A percentile compares a stretch with the other conserved stretches of the same genome.
Evolutionary conservation across 495 filamentous ascomycete genomes (phyloP).

Genomic region (Aspergillus leporis): DNA sequence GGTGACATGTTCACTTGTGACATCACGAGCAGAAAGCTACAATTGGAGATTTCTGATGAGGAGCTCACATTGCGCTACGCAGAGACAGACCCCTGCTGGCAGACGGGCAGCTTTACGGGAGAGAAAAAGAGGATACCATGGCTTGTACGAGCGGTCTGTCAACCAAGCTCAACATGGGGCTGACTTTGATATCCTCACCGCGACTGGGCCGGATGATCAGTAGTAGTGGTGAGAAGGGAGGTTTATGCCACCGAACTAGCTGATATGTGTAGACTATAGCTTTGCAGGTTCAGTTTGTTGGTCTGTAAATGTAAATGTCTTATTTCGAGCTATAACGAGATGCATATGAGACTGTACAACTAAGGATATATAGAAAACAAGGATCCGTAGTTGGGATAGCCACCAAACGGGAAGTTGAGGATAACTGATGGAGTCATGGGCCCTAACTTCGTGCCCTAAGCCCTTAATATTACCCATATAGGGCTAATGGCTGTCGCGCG

Average conservation of each 20-base stretch:
- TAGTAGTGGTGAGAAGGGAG: no score
- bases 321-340: no score
- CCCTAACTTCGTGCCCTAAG: constrained; percentile 41
- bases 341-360: no score
- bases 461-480: constrained; percentile 33
- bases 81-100: constrained; percentile 29
- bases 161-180: constrained; percentile 64
- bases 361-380: no score
- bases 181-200: constrained; percentile 66
- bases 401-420: no score
- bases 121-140: constrained; percentile 58
- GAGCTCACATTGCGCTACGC: constrained; percentile 43
- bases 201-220: constrained; percentile 25
- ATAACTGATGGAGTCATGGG: background rate
- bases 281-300: no score
- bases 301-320: no score
- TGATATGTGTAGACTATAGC: no score
- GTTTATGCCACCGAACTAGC: no score
- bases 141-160: constrained; percentile 62
- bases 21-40: constrained; percentile 43
- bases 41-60: constrained; percentile 50
- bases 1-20: constrained; percentile 60
- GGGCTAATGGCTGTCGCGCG: constrained; percentile 29
- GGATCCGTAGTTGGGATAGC: no score
- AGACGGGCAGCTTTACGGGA: constrained; percentile 34